These are phyloP conservation scores for Pilaira anomala DNA, from an alignment of 192 early-diverging fungal species.

Conservation along the genomic window DNA sequence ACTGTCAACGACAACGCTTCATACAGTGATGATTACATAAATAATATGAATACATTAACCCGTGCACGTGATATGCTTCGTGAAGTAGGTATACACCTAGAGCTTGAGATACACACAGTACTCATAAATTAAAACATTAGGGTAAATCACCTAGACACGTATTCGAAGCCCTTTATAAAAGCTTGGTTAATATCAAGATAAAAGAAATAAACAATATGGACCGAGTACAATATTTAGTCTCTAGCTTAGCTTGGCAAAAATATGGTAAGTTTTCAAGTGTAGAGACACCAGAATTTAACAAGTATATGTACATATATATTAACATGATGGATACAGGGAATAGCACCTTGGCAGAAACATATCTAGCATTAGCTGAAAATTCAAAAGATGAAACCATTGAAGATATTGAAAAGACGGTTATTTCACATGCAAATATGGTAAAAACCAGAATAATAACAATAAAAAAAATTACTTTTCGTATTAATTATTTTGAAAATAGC, in stretches of 20 bases:
- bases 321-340: not conserved
- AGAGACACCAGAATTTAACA: too few species aligned
- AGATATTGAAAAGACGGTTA: slow-evolving; percentile 8
- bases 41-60: not conserved
- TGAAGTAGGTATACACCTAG: not conserved
- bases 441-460: not conserved
- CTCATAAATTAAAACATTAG: not conserved
- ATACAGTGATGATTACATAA: slow-evolving; percentile 1
- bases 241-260: slow-evolving; percentile 7
- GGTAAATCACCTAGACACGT: not conserved
- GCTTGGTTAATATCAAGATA: slow-evolving; percentile 5
- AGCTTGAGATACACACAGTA: not conserved
- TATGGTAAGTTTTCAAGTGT: not conserved
- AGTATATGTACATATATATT: too few species aligned
- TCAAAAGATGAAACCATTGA: not conserved
- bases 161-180: slow-evolving; percentile 3
- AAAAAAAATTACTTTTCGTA: too few species aligned
- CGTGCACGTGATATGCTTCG: not conserved
- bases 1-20: not conserved
- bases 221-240: slow-evolving; percentile 5
- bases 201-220: slow-evolving; percentile 7
- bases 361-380: not conserved
- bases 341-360: not conserved
- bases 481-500: too few species aligned
- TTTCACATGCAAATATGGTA: slow-evolving; percentile 8